Conservation (phyloP, 768 basidiomycete species). For the Cystofilobasidium macerans region DNA sequence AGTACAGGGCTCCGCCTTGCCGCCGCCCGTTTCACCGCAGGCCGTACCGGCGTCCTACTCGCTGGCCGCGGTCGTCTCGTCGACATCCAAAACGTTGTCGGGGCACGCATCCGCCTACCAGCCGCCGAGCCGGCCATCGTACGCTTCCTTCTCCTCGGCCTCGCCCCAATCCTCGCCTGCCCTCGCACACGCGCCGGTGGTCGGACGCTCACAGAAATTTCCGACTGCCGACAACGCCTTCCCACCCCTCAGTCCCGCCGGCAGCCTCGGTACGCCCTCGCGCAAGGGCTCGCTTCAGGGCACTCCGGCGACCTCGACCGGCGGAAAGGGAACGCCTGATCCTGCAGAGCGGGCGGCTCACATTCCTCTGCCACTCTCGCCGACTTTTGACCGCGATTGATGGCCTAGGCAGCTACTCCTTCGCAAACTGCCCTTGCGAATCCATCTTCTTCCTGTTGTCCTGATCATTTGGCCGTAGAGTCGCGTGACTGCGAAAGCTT, state of each 20-base stretch:
- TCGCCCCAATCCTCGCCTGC: conserved; percentile 2
- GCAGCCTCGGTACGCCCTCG: neutral
- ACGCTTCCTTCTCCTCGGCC: neutral
- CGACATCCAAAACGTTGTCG: neutral
- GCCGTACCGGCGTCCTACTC: neutral
- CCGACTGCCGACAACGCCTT: neutral
- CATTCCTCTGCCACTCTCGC: conserved; percentile 6
- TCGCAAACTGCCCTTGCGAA: no score
- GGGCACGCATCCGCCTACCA: neutral
- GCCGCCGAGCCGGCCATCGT: neutral
- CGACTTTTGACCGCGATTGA: neutral
- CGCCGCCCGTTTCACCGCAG: neutral
- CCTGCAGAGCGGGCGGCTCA: conserved; percentile 1
- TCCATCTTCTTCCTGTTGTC: neutral
- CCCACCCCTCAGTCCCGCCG: neutral
- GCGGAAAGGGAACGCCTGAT: conserved; percentile 1
- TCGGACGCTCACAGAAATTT: neutral
- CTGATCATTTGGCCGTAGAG: no score
- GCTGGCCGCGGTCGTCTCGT: neutral
- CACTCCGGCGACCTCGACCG: neutral
- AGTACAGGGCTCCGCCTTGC: neutral
- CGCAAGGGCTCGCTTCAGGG: neutral
- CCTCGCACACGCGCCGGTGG: neutral
- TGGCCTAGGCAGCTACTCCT: neutral
- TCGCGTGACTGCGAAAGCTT: no score